Conservation (phyloP, 306 rosid species). For the Clitoria ternatea region DNA sequence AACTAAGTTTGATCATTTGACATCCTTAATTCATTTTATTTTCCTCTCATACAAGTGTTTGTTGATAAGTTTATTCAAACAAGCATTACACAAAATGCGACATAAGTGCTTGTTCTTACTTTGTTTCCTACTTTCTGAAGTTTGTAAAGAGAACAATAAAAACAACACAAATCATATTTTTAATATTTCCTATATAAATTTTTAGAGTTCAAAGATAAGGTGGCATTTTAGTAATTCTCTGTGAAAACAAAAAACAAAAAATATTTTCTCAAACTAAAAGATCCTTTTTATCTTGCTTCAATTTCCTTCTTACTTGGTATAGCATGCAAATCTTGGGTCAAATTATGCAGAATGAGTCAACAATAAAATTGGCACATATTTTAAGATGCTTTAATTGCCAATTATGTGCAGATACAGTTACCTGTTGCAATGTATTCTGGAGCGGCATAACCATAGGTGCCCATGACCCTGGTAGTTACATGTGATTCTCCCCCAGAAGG, state of each 20-base stretch:
- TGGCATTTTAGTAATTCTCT: not conserved
- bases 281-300: not conserved
- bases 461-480: conserved; percentile 79
- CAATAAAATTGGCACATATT: not conserved
- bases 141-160: not conserved
- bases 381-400: not conserved
- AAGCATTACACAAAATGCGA: no score
- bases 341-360: not conserved
- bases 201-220: not conserved
- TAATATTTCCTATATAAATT: not conserved
- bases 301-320: not conserved
- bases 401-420: conserved; percentile 23
- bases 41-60: no score
- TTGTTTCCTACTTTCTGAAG: not conserved
- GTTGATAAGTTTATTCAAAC: no score
- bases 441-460: conserved; percentile 85
- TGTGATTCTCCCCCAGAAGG: conserved; percentile 73
- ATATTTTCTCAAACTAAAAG: not conserved
- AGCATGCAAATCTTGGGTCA: not conserved
- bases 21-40: no score
- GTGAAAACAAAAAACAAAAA: not conserved
- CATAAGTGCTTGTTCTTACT: no score
- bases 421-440: conserved; percentile 91
- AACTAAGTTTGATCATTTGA: no score
- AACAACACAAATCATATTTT: not conserved